Conservation (phyloP, 306 rosid genomes). For the Cotoneaster glaucophyllus region DNA sequence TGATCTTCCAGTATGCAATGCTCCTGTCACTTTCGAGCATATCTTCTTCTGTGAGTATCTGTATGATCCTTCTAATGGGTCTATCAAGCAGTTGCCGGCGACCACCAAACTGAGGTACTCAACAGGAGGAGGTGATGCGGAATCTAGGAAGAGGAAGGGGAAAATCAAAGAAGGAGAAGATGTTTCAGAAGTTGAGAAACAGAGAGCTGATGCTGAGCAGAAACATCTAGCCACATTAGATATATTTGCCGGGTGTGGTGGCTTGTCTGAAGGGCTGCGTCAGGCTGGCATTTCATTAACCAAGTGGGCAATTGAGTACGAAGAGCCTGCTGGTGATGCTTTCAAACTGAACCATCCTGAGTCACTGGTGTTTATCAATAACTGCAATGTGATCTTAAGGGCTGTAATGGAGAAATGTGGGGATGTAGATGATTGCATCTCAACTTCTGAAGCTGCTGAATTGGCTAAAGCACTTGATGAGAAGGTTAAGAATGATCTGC, state of each 20-base stretch:
- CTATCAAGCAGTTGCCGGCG: constrained; percentile 67
- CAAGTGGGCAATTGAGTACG: constrained; percentile 98
- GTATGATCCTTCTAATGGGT: constrained; percentile 46
- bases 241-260: constrained; percentile 98
- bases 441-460: constrained; percentile 77
- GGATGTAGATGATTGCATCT: constrained; percentile 77
- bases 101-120: constrained; percentile 60
- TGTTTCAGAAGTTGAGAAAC: constrained; percentile 33
- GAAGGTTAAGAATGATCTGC: constrained; percentile 48
- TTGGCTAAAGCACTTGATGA: constrained; percentile 57
- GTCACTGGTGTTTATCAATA: constrained; percentile 65
- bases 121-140: constrained; percentile 42
- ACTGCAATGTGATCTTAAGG: constrained; percentile 91
- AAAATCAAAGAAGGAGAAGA: constrained; percentile 76
- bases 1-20: constrained; percentile 29
- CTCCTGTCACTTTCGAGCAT: constrained; percentile 36
- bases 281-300: constrained; percentile 66
- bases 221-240: constrained; percentile 67
- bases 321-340: constrained; percentile 95
- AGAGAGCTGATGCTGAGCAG: constrained; percentile 26
- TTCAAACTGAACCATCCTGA: constrained; percentile 78
- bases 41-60: constrained; percentile 45
- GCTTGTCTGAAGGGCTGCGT: constrained; percentile 81
- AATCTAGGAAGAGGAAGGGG: constrained; percentile 81
- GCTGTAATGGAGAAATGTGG: constrained; percentile 93